A percentile compares a stretch with the other conserved stretches of the same genome.
phyloP scores from a whole-genome alignment of 108 stramenopile species.

The Fragilariopsis cylindrus region DNA sequence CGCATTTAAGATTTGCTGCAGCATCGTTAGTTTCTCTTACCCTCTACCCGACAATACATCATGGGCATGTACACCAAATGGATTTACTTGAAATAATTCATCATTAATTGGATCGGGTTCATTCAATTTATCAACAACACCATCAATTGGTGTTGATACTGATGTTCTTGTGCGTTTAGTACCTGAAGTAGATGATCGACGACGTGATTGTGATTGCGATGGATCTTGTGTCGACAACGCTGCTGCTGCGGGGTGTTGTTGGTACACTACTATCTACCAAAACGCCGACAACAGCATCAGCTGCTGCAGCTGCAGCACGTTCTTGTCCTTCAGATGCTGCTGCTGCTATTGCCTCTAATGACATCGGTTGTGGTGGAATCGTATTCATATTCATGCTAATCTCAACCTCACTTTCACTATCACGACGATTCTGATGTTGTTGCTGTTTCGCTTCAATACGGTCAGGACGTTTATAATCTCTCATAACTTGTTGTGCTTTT shows the following conservation, averaged over 20 bases:
- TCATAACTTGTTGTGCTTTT: conserved; percentile 77
- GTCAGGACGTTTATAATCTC: conserved; percentile 79
- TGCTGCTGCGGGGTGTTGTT: background rate
- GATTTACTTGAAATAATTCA: conserved; percentile 32
- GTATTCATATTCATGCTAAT: no score
- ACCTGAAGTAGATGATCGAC: background rate
- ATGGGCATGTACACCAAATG: conserved; percentile 53
- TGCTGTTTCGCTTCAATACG: conserved; percentile 49
- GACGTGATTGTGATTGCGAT: background rate
- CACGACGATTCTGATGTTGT: background rate
- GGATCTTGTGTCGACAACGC: background rate
- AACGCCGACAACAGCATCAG: no score
- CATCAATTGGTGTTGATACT: conserved; percentile 9
- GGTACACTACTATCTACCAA: background rate
- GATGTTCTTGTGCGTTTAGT: background rate
- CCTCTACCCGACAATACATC: conserved; percentile 68
- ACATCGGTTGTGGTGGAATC: no score
- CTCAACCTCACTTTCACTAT: background rate
- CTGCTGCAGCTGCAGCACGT: background rate
- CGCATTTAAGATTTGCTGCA: conserved; percentile 23
- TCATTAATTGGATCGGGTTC: conserved; percentile 2
- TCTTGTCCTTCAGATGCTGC: background rate
- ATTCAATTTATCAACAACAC: background rate
- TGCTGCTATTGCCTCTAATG: background rate
- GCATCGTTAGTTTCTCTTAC: conserved; percentile 4